Conservation (phyloP, 345 rosid genomes). For the Lepidium sativum region DNA sequence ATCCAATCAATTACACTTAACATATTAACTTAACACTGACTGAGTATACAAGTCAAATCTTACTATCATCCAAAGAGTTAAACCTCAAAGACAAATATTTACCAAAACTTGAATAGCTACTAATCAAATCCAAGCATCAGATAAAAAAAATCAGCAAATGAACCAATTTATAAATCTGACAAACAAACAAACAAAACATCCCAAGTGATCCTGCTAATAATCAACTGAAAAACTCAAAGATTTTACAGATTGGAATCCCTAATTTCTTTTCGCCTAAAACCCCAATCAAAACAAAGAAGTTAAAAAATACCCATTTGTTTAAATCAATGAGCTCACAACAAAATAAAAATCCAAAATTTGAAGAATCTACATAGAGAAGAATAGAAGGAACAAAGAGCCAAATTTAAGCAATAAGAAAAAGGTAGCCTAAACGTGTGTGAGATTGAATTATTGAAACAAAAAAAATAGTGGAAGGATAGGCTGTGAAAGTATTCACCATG, state of each 20-base stretch:
- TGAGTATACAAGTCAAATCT: slow-evolving; percentile 16
- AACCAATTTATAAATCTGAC: not conserved
- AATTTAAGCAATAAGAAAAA: slow-evolving; percentile 1
- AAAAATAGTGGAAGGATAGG: not conserved
- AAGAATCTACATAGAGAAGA: not conserved
- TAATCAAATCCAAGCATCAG: not conserved
- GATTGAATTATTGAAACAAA: slow-evolving; percentile 25
- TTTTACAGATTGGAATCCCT: not conserved
- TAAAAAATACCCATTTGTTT: slow-evolving; percentile 30
- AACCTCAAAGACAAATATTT: not conserved
- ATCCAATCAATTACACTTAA: not conserved
- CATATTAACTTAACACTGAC: not conserved
- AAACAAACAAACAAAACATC: not conserved
- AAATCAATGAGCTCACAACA: not conserved
- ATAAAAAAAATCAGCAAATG: not conserved
- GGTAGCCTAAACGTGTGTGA: not conserved
- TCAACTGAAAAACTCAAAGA: not conserved
- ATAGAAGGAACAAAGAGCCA: not conserved
- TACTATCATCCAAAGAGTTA: not conserved
- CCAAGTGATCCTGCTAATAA: too few species aligned
- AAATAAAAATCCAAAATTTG: slow-evolving; percentile 5
- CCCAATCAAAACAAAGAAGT: not conserved
- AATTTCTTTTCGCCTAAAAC: not conserved
- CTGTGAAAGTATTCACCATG: slow-evolving; percentile 27
- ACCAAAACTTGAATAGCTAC: not conserved